Evolutionary conservation across 192 early-diverging fungal genomes (phyloP), one percentile per base, ranked within the genome.

Genomic region (Oehlia diaphana): DNA sequence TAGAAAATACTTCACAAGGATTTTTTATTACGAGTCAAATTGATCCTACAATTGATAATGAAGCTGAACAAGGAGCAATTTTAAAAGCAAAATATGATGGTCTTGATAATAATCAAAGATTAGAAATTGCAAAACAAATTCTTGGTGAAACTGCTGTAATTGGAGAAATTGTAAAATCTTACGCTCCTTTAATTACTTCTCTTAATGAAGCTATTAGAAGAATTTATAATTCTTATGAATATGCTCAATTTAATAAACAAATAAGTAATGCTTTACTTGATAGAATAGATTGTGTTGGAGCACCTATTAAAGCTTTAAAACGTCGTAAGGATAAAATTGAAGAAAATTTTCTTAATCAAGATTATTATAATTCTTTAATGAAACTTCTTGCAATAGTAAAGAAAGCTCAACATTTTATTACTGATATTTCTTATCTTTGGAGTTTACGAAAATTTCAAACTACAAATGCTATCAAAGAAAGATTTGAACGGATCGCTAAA

Each of bases 301-400:
- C 62, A 6, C 61, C 74, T 2, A 64, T 74, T 28, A 74, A 74
- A 23, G 49, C 58, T 35, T 62, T 74, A 16, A 62, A 74, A 53
- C 33, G 73, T 44, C 73, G 58, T 9, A 53, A 74, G 35, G 58
- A 74, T 19, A 62, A 74, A 39, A 74, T 62, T 44, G 74, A 76
- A 44, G 16, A 35, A 37, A 76, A 63, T 26, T 76, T 76, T 44
- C 58, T 64, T 39, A 39, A 64, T n/a, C 58, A 76, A 64, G 23
- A 64, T 76, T 76, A 76, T 64, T 76, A 76, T 42, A 44, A 64
- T 63, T 14, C 58, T 63, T 76, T 76, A 42, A 49, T 76, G 23
- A 53, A 42, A 14, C 42, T 76, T 39, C 33, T 76, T 28, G 74
- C 74, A 14, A 23, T 64, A 4, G 39, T 76, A 4, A 76, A 76